These are phyloP conservation scores for Podospora pseudopauciseta DNA, from an alignment of 495 filamentous ascomycete species.

Conservation along the genomic window DNA sequence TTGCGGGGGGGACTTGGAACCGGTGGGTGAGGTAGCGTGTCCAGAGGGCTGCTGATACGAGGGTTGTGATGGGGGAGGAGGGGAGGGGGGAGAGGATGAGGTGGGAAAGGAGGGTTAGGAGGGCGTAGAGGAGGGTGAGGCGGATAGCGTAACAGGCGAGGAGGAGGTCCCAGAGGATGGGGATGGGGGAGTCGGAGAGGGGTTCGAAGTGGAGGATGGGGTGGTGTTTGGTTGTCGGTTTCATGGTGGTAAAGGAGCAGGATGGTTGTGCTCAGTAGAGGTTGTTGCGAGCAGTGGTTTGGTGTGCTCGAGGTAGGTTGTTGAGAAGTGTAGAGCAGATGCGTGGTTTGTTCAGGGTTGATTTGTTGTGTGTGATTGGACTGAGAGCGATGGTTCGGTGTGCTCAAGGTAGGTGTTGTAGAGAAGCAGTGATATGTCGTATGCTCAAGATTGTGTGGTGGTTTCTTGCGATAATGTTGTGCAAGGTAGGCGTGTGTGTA, in stretches of 20 bases:
- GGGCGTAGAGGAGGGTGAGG: constrained; percentile 27
- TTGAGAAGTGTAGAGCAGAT: not conserved
- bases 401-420: not conserved
- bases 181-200: constrained; percentile 28
- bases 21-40: constrained; percentile 15
- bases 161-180: constrained; percentile 36
- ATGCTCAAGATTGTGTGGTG: too few species aligned
- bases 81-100: constrained; percentile 9
- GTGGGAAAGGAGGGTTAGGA: constrained; percentile 13
- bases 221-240: constrained; percentile 9
- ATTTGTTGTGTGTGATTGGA: not conserved
- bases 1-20: constrained; percentile 28
- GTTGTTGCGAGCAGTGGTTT: constrained; percentile 1
- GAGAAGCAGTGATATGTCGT: too few species aligned
- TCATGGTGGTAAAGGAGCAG: not conserved
- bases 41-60: constrained; percentile 17
- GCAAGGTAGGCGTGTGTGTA: not conserved
- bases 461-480: not conserved
- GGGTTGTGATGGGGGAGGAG: constrained; percentile 1
- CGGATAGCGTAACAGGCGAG: constrained; percentile 32
- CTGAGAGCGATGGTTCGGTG: not conserved
- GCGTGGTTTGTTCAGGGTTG: not conserved
- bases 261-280: not conserved
- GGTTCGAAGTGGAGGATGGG: constrained; percentile 26
- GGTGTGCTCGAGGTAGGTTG: not conserved